These are phyloP conservation scores for Ormosia emarginata DNA, from an alignment of 306 rosid species.

Conservation along the genomic window DNA sequence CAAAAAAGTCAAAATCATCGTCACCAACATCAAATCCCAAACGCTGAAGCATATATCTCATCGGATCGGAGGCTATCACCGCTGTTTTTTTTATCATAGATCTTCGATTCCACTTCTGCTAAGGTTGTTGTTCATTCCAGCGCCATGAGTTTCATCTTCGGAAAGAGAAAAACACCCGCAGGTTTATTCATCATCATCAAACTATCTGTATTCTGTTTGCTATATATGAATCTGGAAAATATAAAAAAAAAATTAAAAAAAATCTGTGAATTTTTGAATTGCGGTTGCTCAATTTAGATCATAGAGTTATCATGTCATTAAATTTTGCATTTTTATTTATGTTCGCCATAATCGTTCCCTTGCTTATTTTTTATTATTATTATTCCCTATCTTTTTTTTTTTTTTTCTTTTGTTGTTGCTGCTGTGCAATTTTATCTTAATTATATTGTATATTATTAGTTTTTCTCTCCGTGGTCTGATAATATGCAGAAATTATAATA, in stretches of 20 bases:
- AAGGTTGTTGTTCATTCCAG: constrained; percentile 6
- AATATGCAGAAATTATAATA: background rate
- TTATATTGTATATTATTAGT: background rate
- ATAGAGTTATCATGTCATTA: background rate
- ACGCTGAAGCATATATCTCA: background rate
- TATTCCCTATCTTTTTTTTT: background rate
- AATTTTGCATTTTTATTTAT: background rate
- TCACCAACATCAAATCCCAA: background rate
- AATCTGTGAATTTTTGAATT: background rate
- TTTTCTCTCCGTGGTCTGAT: background rate
- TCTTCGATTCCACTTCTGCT: background rate
- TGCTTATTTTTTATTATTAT: background rate
- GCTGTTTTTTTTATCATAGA: background rate
- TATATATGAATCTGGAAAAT: background rate
- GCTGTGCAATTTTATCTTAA: background rate
- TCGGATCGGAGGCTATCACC: background rate
- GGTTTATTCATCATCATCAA: constrained; percentile 39
- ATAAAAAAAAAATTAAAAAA: too few relatives aligned
- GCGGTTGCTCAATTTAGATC: constrained; percentile 12
- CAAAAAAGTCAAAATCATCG: background rate
- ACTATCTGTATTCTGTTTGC: background rate
- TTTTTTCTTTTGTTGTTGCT: background rate
- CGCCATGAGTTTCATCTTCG: constrained; percentile 92
- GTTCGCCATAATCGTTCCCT: background rate
- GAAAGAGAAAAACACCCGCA: constrained; percentile 93